Evolutionary conservation across 106 monocot genomes (phyloP).

Genomic region (Allium sativum): DNA sequence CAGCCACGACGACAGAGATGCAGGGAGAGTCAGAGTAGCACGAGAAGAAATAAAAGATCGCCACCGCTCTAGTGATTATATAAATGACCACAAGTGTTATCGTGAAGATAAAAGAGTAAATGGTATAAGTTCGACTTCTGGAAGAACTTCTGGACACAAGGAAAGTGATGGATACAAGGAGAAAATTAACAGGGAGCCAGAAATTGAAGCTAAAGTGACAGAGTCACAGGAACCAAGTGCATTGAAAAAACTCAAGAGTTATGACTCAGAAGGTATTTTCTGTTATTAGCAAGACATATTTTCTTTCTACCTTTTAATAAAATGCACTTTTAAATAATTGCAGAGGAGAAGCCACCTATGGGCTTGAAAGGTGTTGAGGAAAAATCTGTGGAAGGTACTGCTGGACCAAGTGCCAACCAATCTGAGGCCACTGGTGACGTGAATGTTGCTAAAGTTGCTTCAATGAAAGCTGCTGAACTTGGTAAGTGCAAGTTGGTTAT

Average conservation of each 20-base stretch:
- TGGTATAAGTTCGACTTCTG: too few species aligned
- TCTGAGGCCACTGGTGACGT: constrained; percentile 35
- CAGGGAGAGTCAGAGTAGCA: too few species aligned
- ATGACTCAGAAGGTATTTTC: constrained; percentile 11
- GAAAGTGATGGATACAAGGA: too few species aligned
- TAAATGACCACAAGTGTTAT: too few species aligned
- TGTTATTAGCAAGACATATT: background rate
- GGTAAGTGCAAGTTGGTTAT: constrained; percentile 21
- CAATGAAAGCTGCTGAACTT: constrained; percentile 95
- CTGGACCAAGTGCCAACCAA: constrained; percentile 15
- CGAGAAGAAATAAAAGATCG: too few species aligned
- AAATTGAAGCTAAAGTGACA: too few species aligned
- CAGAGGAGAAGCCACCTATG: constrained; percentile 29
- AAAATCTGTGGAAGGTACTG: constrained; percentile 13
- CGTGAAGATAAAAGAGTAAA: too few species aligned
- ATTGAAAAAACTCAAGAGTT: constrained; percentile 21
- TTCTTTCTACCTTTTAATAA: background rate
- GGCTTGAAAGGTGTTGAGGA: constrained; percentile 23
- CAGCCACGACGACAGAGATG: too few species aligned
- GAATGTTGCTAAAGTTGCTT: constrained; percentile 78
- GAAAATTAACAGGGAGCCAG: too few species aligned
- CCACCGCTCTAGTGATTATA: too few species aligned
- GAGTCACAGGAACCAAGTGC: background rate
- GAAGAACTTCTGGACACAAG: too few species aligned
- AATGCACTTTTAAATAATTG: background rate